These are phyloP conservation scores for Sechiopsis laciniata DNA, from an alignment of 306 rosid genomes.

Conservation along the genomic window DNA sequence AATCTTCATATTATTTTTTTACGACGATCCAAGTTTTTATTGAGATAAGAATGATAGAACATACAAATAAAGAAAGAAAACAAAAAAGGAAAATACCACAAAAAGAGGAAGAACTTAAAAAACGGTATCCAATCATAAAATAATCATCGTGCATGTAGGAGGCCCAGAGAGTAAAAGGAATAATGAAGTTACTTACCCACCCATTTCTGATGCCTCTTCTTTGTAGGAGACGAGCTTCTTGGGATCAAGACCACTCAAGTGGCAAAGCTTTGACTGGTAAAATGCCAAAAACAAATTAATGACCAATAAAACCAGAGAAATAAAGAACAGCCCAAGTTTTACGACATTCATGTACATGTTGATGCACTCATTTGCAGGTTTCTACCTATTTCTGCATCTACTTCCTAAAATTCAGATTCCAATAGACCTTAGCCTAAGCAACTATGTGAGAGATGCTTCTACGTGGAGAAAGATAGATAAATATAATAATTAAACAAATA, in stretches of 20 bases:
- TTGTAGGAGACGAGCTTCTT: constrained; percentile 52
- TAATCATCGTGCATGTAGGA: too few species aligned
- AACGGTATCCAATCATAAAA: too few species aligned
- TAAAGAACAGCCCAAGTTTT: background rate
- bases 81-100: too few species aligned
- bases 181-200: constrained; percentile 67
- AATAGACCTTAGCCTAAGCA: constrained; percentile 6
- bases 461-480: background rate
- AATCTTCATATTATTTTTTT: background rate
- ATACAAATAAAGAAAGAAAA: too few species aligned
- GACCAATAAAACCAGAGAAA: background rate
- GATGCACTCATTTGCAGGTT: background rate
- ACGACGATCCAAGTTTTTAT: background rate
- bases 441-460: background rate
- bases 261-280: constrained; percentile 73
- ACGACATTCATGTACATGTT: background rate
- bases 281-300: constrained; percentile 9
- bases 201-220: constrained; percentile 96
- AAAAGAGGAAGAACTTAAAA: too few species aligned
- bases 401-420: background rate
- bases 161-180: background rate
- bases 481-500: background rate
- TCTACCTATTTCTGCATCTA: background rate
- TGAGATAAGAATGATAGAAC: too few species aligned
- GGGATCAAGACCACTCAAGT: constrained; percentile 59